Evolutionary conservation across 2,329 filamentous ascomycete species (phyloP), one percentile per base, ranked within the genome.

Genomic region (Cadophora luteo-olivacea): DNA sequence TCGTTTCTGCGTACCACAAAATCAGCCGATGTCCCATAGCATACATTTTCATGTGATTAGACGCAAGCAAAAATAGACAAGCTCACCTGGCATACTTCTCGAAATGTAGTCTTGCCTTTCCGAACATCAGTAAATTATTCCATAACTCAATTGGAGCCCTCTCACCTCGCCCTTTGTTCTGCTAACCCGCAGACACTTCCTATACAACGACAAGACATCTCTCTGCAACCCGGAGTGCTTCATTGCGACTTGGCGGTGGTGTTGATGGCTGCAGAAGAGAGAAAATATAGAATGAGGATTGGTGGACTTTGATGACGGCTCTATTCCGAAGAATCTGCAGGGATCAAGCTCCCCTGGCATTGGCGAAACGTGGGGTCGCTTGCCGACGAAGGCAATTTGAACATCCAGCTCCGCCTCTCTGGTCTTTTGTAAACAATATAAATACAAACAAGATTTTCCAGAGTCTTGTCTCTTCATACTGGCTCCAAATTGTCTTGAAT

Each of bases 171-270:
- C 93, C 80, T 99, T 98, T 76, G 89, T 90, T 69, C 91, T 88
- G 68, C 91, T 89, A 76, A 92, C 92, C 69, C 94, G 88, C 32
- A 99, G 83, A 76, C 95, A 98, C 77, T 89, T 87, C 68, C 95
- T 89, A 79, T 98, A 99, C 16, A 99, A 87, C 41, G 89, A 85
- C 63, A 98, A 80, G 3, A 97, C 95, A 76, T 97, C 93, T 75
- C 88, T 91, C 79, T 98, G 95, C n/a, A 98, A 84, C 45, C 96
- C 96, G 8, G 94, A 97, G 32, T 94, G 83, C 75, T 89, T 86
- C 82, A 82, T 64, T 48, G 25, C 25, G 48, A 57, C 57, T 41
- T 52, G 38, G 48, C 38, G 38, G 45, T 55, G 45, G 45, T 55
- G 49, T 54, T 62, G 32, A 32, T 22, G 14, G n/a, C 55, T 61